A percentile compares a stretch with the other conserved stretches of the same genome.
Evolutionary conservation across 495 filamentous ascomycete genomes (phyloP).

Genomic region (Tuber borchii): DNA sequence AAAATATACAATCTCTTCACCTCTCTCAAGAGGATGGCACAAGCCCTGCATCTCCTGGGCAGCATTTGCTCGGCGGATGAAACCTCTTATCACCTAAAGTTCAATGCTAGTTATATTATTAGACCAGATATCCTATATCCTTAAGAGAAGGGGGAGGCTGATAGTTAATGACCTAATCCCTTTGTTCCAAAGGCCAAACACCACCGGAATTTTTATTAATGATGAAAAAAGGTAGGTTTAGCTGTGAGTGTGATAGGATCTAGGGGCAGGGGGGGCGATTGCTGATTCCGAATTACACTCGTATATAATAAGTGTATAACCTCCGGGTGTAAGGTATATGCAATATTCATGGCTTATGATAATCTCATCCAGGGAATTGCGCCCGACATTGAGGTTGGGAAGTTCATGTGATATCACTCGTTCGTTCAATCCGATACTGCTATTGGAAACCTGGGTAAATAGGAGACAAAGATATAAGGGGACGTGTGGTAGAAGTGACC

Average conservation of each 20-base stretch:
- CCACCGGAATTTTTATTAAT: background rate
- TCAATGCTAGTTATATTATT: background rate
- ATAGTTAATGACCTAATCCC: too few relatives aligned
- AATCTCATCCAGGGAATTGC: background rate
- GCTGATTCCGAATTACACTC: background rate
- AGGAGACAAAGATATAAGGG: too few relatives aligned
- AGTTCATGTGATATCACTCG: background rate
- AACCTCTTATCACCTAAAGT: background rate
- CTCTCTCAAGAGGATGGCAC: too few relatives aligned
- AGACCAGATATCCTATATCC: too few relatives aligned
- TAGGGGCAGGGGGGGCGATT: background rate
- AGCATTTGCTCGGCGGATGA: too few relatives aligned
- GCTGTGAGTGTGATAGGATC: too few relatives aligned
- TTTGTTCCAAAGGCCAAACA: too few relatives aligned
- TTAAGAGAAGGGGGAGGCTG: too few relatives aligned
- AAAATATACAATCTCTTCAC: too few relatives aligned
- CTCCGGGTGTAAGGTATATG: background rate
- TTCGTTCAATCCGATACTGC: background rate
- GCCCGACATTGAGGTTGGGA: too few relatives aligned
- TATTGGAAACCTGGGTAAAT: background rate
- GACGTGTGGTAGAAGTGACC: too few relatives aligned
- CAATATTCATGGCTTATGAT: background rate
- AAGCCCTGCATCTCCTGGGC: too few relatives aligned
- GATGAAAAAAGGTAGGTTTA: background rate
- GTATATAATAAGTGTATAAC: background rate